Evolutionary conservation across 306 rosid species (phyloP).

Genomic region (Begonia fuchsioides): DNA sequence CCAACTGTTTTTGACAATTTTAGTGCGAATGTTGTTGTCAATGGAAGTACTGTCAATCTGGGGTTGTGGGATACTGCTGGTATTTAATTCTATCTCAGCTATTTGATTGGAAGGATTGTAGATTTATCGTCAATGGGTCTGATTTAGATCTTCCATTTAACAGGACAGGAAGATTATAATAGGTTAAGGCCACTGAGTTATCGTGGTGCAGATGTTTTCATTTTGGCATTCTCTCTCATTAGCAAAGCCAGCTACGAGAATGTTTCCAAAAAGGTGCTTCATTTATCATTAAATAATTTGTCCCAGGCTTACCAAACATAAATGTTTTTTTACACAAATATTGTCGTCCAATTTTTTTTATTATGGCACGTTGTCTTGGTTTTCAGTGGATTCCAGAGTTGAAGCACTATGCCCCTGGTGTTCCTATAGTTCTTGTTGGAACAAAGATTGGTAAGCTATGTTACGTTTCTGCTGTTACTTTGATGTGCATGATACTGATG

Average conservation of each 20-base stretch:
- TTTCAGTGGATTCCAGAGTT: constrained; percentile 33
- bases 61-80: constrained; percentile 5
- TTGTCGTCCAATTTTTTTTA: neutral
- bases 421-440: constrained; percentile 91
- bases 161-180: constrained; percentile 46
- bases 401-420: constrained; percentile 99
- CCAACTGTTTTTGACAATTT: constrained; percentile 11
- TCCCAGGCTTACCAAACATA: neutral
- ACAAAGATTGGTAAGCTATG: constrained; percentile 70
- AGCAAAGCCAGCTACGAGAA: constrained; percentile 49
- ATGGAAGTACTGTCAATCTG: constrained; percentile 2
- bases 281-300: neutral
- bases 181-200: constrained; percentile 46
- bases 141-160: constrained; percentile 18
- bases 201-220: constrained; percentile 46
- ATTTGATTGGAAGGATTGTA: neutral
- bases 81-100: constrained; percentile 1
- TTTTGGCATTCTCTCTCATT: constrained; percentile 42
- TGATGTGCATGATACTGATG: too few relatives aligned
- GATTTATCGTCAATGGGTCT: constrained; percentile 10
- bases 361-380: neutral
- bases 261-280: constrained; percentile 35
- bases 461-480: too few relatives aligned
- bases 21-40: constrained; percentile 2
- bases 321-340: neutral